Evolutionary conservation across 345 rosid genomes (phyloP), one percentile per base, ranked within the genome.

Genomic region (Cardamine chenopodiifolia): DNA sequence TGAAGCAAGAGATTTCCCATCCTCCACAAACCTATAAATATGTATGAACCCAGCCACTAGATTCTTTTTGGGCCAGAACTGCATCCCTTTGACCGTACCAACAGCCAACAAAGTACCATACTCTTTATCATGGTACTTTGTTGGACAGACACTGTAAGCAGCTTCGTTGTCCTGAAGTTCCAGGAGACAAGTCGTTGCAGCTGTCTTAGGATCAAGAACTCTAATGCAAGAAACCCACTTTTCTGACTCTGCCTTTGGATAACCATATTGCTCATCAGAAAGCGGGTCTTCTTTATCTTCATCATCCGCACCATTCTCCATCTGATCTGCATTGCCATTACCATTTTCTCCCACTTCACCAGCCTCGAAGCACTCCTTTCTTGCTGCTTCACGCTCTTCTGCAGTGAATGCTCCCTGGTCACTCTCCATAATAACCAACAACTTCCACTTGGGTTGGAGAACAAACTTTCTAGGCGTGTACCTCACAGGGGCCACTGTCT

Each of bases 161-260:
- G 98, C 98, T 82, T 90, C 99, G 75, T 87, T 92, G 75, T 95
- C 98, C 79, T 95, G 99, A 81, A 95, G 99, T 79, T 95, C 99
- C 70, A 92, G 85, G 64, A 95, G 83, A 83, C 98, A 95, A 44
- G 98, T 90, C 7, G 99, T 92, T 32, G 77, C 53, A 32, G 90
- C 87, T 10, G 91, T 83, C 82, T 83, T 90, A 8, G 97, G 96
- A 73, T 95, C 98, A 65, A 95, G 91, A 71, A 95, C 87, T 82
- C 99, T 85, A 62, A 95, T 95, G 86, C 98, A 95, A 70, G 99
- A 95, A 75, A 88, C 98, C 97, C 99, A 95, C 80, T 85, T 89
- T 13, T 86, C 96, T 3, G 98, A 85, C 82, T 86, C 99, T 2
- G 96, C 83, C 86, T 95, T 95, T 20, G 99, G 99, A 74, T 92